These are phyloP conservation scores for Ricinus communis DNA, from an alignment of 345 rosid species.

Conservation along the genomic window DNA sequence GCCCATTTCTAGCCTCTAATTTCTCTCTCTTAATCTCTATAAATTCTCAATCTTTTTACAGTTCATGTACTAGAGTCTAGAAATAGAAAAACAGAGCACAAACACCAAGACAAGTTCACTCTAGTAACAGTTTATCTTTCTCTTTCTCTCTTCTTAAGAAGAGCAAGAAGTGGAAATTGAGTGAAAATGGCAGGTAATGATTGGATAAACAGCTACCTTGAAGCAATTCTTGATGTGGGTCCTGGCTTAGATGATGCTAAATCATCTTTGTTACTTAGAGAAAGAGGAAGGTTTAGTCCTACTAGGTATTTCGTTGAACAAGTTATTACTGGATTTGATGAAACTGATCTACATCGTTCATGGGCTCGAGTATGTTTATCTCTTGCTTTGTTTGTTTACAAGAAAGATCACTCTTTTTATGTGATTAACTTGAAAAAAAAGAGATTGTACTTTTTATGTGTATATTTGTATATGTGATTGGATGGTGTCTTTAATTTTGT, in stretches of 20 bases:
- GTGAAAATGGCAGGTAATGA: conserved; percentile 89
- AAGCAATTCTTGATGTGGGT: conserved; percentile 97
- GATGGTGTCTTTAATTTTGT: background rate
- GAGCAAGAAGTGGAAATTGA: background rate
- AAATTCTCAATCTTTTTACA: background rate
- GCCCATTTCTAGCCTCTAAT: background rate
- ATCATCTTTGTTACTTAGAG: conserved; percentile 80
- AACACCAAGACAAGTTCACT: background rate
- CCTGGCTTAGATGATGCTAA: conserved; percentile 78
- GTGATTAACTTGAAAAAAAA: no score
- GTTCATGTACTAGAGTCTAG: background rate
- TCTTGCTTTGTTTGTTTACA: background rate
- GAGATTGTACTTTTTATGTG: background rate
- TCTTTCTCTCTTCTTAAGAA: background rate
- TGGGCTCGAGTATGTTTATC: conserved; percentile 57
- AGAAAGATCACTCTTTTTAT: background rate
- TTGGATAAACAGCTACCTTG: conserved; percentile 97
- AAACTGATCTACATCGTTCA: conserved; percentile 94
- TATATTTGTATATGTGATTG: background rate
- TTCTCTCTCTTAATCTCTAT: background rate
- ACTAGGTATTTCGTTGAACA: conserved; percentile 98
- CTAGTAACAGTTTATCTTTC: background rate
- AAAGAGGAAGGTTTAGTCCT: conserved; percentile 94
- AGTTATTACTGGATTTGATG: conserved; percentile 94
- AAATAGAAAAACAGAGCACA: no score